phyloP scores from a whole-genome alignment of 148 eudicot genomes.

The Dysphania ambrosioides region DNA sequence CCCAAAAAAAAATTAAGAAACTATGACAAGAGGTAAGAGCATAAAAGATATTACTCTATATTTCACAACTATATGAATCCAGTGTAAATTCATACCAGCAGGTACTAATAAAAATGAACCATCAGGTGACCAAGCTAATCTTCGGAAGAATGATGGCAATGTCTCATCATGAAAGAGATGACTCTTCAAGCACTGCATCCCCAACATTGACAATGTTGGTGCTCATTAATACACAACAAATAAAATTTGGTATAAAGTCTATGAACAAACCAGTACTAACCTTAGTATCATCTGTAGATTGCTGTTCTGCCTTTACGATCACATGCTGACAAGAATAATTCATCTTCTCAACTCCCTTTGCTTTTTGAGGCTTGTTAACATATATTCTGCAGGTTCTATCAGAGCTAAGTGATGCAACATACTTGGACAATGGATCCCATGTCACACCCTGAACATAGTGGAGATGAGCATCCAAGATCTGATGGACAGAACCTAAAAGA shows the following conservation, averaged over 20 bases:
- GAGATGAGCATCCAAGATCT: slow-evolving; percentile 84
- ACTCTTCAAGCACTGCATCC: slow-evolving; percentile 57
- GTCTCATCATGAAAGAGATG: slow-evolving; percentile 97
- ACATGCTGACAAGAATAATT: slow-evolving; percentile 81
- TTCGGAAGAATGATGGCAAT: slow-evolving; percentile 90
- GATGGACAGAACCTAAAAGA: slow-evolving; percentile 72
- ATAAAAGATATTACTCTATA: background rate
- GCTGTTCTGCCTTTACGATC: slow-evolving; percentile 65
- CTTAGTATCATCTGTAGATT: slow-evolving; percentile 63
- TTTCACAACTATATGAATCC: slow-evolving; percentile 10
- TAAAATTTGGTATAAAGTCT: background rate
- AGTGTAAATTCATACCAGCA: slow-evolving; percentile 59
- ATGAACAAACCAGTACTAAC: slow-evolving; percentile 32
- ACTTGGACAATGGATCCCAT: slow-evolving; percentile 88
- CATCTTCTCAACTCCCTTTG: slow-evolving; percentile 66
- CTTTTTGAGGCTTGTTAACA: slow-evolving; percentile 68
- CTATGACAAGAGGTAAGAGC: background rate
- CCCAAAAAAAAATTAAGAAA: background rate
- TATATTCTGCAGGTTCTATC: slow-evolving; percentile 87
- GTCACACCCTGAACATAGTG: slow-evolving; percentile 99
- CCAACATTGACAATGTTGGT: slow-evolving; percentile 14
- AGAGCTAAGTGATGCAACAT: slow-evolving; percentile 85
- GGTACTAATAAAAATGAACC: slow-evolving; percentile 92
- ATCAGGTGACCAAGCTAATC: slow-evolving; percentile 96
- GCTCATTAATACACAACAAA: background rate